Evolutionary conservation across 305 asterid species (phyloP).

Genomic region (Lippia alba): DNA sequence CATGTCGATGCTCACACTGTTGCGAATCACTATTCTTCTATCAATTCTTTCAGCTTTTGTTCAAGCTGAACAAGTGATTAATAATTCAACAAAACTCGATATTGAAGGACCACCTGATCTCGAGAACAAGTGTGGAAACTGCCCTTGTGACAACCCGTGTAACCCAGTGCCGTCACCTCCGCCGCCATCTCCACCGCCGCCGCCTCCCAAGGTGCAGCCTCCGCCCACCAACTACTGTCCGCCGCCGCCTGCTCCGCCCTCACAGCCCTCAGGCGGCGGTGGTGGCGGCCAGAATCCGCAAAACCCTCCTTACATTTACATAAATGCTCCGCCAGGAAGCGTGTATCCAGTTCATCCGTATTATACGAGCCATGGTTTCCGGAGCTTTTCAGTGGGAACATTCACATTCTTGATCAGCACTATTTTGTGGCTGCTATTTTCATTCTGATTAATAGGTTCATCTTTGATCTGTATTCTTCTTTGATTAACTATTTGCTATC

Average conservation of each 20-base stretch:
- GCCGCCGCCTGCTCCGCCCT: conserved; percentile 46
- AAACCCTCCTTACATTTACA: conserved; percentile 52
- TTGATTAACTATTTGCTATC: conserved; percentile 28
- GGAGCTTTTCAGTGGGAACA: conserved; percentile 41
- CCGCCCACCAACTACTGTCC: conserved; percentile 37
- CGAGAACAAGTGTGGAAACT: conserved; percentile 72
- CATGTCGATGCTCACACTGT: conserved; percentile 37
- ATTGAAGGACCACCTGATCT: conserved; percentile 42
- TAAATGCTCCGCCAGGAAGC: conserved; percentile 76
- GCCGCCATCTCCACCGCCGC: conserved; percentile 46
- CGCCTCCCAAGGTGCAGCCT: conserved; percentile 34
- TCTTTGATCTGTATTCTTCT: conserved; percentile 23
- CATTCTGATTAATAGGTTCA: conserved; percentile 29
- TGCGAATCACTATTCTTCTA: conserved; percentile 32
- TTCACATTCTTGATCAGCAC: conserved; percentile 46
- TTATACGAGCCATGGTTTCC: conserved; percentile 38
- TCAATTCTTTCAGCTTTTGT: conserved; percentile 22
- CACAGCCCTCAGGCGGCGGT: conserved; percentile 61
- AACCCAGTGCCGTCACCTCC: conserved; percentile 44
- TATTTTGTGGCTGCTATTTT: conserved; percentile 36
- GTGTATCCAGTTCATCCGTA: conserved; percentile 54
- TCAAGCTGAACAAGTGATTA: conserved; percentile 24
- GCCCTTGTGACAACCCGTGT: conserved; percentile 82
- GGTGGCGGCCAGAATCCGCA: conserved; percentile 37
- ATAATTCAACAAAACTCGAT: conserved; percentile 51